Percentiles rank a stretch among this genome's conserved stretches.
Conservation (phyloP, 78 protist species). For the Dictyostelium citrinum region DNA sequence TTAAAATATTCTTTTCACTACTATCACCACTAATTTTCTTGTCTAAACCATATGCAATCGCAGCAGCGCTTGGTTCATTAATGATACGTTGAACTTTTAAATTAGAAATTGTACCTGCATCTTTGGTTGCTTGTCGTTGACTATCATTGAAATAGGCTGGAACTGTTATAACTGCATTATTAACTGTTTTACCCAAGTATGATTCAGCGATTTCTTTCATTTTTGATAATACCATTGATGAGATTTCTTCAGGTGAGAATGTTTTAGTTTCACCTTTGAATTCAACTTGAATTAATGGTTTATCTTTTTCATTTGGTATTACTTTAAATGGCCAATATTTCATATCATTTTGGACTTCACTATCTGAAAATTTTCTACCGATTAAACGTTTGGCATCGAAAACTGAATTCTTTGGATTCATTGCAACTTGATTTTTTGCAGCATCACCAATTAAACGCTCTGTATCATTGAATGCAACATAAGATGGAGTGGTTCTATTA, state of each 20-base stretch:
- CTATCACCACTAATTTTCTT: constrained; percentile 76
- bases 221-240: constrained; percentile 93
- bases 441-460: constrained; percentile 97
- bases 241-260: constrained; percentile 91
- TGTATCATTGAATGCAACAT: constrained; percentile 95
- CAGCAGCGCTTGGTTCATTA: constrained; percentile 99
- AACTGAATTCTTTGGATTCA: constrained; percentile 97
- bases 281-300: constrained; percentile 83
- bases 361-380: constrained; percentile 86
- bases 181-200: constrained; percentile 86
- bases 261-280: constrained; percentile 81
- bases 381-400: constrained; percentile 97
- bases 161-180: constrained; percentile 92
- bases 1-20: constrained; percentile 89
- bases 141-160: constrained; percentile 98
- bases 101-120: constrained; percentile 95
- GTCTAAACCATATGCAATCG: constrained; percentile 99
- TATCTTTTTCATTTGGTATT: constrained; percentile 35
- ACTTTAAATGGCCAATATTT: constrained; percentile 94
- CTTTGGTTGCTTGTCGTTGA: constrained; percentile 98
- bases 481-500: constrained; percentile 96
- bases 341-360: constrained; percentile 87
- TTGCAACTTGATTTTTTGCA: constrained; percentile 96
- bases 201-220: constrained; percentile 94
- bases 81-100: constrained; percentile 96